Percentiles rank a stretch among this genome's conserved stretches.
phyloP scores from a whole-genome alignment of 306 rosid genomes.

The Herpetospermum pedunculosum region DNA sequence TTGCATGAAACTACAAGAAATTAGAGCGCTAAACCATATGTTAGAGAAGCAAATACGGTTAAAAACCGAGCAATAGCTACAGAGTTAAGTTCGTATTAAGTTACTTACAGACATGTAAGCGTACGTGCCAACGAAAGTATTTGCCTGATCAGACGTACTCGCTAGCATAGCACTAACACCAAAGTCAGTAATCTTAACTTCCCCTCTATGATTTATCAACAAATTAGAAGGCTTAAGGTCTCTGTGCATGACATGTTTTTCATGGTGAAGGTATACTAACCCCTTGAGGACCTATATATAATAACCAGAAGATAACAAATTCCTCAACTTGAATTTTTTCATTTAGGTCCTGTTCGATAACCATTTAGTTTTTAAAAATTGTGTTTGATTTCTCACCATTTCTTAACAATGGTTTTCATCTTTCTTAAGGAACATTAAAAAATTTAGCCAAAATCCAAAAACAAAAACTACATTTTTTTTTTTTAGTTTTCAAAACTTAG shows the following conservation, averaged over 20 bases:
- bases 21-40: neutral
- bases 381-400: too few relatives aligned
- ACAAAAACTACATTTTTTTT: too few relatives aligned
- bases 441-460: too few relatives aligned
- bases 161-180: slow-evolving; percentile 94
- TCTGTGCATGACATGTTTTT: slow-evolving; percentile 82
- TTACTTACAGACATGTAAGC: slow-evolving; percentile 94
- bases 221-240: slow-evolving; percentile 94
- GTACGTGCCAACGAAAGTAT: slow-evolving; percentile 80
- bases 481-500: too few relatives aligned
- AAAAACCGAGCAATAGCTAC: neutral
- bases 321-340: slow-evolving; percentile 11
- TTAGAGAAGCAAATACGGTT: neutral
- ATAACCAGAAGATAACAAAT: slow-evolving; percentile 4
- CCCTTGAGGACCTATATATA: slow-evolving; percentile 72
- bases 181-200: slow-evolving; percentile 95
- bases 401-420: too few relatives aligned
- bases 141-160: slow-evolving; percentile 88
- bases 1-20: neutral
- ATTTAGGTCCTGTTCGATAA: too few relatives aligned
- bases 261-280: slow-evolving; percentile 87
- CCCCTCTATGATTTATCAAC: slow-evolving; percentile 85
- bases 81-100: neutral
- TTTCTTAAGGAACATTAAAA: too few relatives aligned
- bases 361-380: too few relatives aligned